These are phyloP conservation scores for barley (Hordeum vulgare) DNA, from an alignment of 176 grass and related monocot species.

Conservation along the genomic window MorexV3_pseudomolecules_assembly NC_058519.1:618083793-618084292, in stretches of 20 bases:
- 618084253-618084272: conserved; percentile 9
- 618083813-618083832: too few relatives aligned
- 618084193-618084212: neutral
- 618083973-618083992: neutral
- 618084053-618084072: too few relatives aligned
- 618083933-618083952: neutral
- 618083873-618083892: neutral
- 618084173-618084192: too few relatives aligned
- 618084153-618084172: neutral
- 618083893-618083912: too few relatives aligned
- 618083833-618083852: too few relatives aligned
- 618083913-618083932: too few relatives aligned
- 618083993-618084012: neutral
- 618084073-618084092: neutral
- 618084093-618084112: too few relatives aligned
- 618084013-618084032: neutral
- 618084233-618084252: neutral
- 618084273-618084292: too few relatives aligned
- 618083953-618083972: neutral
- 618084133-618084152: conserved; percentile 34
- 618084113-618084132: conserved; percentile 2
- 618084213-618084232: neutral
- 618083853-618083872: too few relatives aligned
- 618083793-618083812: neutral
- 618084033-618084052: too few relatives aligned